Evolutionary conservation across 2,329 filamentous ascomycete genomes (phyloP), one percentile per base, ranked within the genome.

Genomic region (Pseudogymnoascus sp.): DNA sequence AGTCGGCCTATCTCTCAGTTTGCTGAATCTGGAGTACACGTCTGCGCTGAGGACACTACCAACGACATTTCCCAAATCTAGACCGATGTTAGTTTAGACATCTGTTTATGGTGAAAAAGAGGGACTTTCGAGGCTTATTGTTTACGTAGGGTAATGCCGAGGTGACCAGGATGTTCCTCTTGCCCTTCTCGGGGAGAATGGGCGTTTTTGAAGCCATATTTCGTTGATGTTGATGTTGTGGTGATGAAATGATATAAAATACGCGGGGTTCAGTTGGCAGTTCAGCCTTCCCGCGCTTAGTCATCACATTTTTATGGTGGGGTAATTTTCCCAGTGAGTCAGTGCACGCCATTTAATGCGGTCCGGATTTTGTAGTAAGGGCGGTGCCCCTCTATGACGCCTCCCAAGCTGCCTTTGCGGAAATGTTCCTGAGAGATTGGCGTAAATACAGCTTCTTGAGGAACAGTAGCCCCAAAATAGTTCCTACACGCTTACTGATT

Each of bases 121-220:
- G 17, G 3, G 10, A 44, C 42, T 13, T 8, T 3, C 42, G 93
- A 60, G 92, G 89, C 31, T 89, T 85, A 71, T 87, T 85, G 75
- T 87, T 86, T 68, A 91, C 89, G 71, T 96, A 96, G 44, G 92
- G 92, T 59, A 97, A 77, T n/a, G 93, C 93, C 70, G 89, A 93
- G 47, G 93, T 96, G 71, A 97, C 87, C 67, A 97, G 84, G 70
- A 96, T 86, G 76, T 97, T 97, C 71, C 87, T 84, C 81, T 96
- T 87, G 69, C 88, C 89, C 74, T 85, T 78, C 71, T 85, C 77
- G 68, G 89, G 89, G 68, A 90, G 76, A 66, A 88, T 84, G 67
- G 70, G 67, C n/a, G 69, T 68, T 35, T 66, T 28, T 40, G 64
- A 65, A 57, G 69, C 68, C 71, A 74, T 64, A 13, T 62, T 74